These are phyloP conservation scores for Tulasnella sp. DNA, from an alignment of 768 basidiomycete genomes.

Conservation along the genomic window DNA sequence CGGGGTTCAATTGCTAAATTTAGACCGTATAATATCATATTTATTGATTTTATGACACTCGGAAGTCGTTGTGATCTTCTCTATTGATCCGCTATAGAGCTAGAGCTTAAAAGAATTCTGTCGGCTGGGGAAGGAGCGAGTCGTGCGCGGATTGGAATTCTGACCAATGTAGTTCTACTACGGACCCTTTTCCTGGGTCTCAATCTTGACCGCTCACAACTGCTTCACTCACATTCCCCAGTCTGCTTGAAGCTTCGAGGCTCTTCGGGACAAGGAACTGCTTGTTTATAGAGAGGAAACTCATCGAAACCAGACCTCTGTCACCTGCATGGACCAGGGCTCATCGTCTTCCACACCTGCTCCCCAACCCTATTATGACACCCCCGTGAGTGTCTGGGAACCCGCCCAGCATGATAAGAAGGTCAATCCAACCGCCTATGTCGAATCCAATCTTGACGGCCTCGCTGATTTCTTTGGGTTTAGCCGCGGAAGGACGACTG, in stretches of 20 bases:
- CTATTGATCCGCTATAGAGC: too few species aligned
- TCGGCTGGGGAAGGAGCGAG: neutral
- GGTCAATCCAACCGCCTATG: neutral
- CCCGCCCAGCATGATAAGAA: neutral
- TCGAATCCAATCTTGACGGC: neutral
- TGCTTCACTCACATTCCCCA: neutral
- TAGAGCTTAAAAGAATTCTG: too few species aligned
- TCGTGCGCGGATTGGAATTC: neutral
- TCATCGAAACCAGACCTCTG: neutral
- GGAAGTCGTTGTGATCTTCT: too few species aligned
- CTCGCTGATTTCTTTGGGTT: neutral
- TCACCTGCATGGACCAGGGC: neutral
- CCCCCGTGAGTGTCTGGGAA: neutral
- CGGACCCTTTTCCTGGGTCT: neutral
- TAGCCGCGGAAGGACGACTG: constrained; percentile 5
- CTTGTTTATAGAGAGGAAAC: neutral
- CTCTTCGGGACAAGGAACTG: neutral
- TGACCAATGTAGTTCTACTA: neutral
- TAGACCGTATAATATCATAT: too few species aligned
- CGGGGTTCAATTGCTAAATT: too few species aligned
- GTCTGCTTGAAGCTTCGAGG: neutral
- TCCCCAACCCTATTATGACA: constrained; percentile 1
- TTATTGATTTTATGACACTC: too few species aligned
- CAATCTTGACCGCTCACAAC: neutral
- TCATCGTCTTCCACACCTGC: neutral